Evolutionary conservation across 768 basidiomycete species (phyloP).

Genomic region (Coprinopsis strossmayeri): DNA sequence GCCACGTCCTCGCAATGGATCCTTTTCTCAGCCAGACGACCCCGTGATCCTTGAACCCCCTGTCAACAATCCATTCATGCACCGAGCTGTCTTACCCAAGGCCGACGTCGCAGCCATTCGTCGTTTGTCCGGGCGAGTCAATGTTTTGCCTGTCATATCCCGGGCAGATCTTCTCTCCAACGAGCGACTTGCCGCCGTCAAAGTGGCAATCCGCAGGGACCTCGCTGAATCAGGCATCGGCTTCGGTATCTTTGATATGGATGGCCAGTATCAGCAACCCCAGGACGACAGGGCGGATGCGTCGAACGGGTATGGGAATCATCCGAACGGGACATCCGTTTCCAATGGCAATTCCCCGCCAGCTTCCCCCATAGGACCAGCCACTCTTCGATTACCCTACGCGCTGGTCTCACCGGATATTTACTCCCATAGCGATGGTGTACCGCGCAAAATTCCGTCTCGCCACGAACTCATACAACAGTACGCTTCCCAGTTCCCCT

Average conservation of each 20-base stretch:
- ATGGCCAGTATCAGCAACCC: slow-evolving; percentile 42
- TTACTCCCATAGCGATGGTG: slow-evolving; percentile 81
- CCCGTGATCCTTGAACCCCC: slow-evolving; percentile 79
- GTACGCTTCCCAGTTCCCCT: slow-evolving; percentile 44
- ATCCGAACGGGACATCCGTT: slow-evolving; percentile 47
- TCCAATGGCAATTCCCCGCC: slow-evolving; percentile 52
- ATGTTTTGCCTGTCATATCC: slow-evolving; percentile 83
- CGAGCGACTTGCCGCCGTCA: slow-evolving; percentile 74
- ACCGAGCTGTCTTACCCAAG: slow-evolving; percentile 59
- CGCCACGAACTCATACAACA: slow-evolving; percentile 70
- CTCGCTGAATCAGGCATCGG: slow-evolving; percentile 82
- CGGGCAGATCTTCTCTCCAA: slow-evolving; percentile 77
- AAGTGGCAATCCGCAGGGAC: slow-evolving; percentile 73
- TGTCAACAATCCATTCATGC: slow-evolving; percentile 62
- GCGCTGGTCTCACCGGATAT: slow-evolving; percentile 79
- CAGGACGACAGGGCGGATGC: slow-evolving; percentile 40
- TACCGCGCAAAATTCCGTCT: slow-evolving; percentile 46
- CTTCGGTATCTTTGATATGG: slow-evolving; percentile 84
- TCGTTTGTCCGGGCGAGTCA: slow-evolving; percentile 73
- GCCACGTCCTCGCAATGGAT: slow-evolving; percentile 62
- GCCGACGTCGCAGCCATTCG: slow-evolving; percentile 75
- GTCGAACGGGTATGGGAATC: slow-evolving; percentile 43
- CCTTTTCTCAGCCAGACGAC: slow-evolving; percentile 68
- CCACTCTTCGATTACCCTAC: slow-evolving; percentile 69
- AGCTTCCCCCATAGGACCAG: slow-evolving; percentile 55